Conservation (phyloP, 305 asterid species). For the Solanum hybrid region DNA sequence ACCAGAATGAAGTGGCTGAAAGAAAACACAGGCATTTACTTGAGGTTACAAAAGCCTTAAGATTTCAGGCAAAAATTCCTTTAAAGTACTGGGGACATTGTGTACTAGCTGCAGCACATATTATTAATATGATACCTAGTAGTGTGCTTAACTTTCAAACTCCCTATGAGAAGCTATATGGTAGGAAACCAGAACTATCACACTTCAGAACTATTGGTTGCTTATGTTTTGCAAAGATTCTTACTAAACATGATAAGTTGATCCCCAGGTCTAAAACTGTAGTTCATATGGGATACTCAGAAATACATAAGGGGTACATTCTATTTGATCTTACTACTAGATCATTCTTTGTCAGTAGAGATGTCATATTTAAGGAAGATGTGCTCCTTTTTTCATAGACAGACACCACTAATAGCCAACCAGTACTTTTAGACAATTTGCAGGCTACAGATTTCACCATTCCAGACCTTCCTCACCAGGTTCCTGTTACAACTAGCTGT, state of each 20-base stretch:
- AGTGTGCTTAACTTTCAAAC: background rate
- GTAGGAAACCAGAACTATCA: background rate
- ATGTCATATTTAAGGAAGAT: background rate
- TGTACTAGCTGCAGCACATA: background rate
- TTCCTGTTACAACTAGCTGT: background rate
- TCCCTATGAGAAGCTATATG: background rate
- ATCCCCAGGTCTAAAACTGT: background rate
- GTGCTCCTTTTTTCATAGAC: background rate
- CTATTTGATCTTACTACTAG: background rate
- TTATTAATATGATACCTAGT: background rate
- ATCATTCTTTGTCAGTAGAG: background rate
- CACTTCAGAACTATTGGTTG: background rate
- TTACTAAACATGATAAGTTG: background rate
- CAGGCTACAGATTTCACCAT: background rate
- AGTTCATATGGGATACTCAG: background rate
- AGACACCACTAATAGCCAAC: background rate
- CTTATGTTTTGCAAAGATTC: background rate
- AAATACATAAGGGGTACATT: background rate
- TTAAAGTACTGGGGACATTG: background rate
- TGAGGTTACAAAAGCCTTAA: background rate
- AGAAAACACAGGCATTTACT: background rate
- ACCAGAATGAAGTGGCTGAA: background rate
- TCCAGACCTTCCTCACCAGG: background rate
- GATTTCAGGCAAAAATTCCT: background rate
- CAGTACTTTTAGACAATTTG: too few relatives aligned